Conservation (phyloP, 371 early-diverging fungal species). For the Capillidium rhysosporum region DNA sequence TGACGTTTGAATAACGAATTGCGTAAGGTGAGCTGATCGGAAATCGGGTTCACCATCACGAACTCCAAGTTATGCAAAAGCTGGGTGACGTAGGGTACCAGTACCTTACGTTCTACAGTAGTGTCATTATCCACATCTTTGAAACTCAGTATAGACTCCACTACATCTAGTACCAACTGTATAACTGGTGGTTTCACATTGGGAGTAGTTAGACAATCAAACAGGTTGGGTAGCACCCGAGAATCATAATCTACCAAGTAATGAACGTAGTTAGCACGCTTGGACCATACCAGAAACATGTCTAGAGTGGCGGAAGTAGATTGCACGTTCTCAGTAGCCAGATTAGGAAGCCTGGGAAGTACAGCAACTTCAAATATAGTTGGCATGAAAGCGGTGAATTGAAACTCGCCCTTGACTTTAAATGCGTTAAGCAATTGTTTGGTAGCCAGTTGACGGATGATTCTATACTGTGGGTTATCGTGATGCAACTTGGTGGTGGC, state of each 20-base stretch:
- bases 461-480: conserved; percentile 21
- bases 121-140: neutral
- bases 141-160: conserved; percentile 25
- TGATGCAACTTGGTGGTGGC: conserved; percentile 18
- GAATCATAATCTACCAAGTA: conserved; percentile 42
- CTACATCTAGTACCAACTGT: conserved; percentile 37
- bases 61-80: conserved; percentile 39
- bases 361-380: conserved; percentile 51
- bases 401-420: conserved; percentile 33
- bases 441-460: conserved; percentile 43
- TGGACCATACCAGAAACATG: conserved; percentile 59
- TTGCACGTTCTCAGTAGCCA: conserved; percentile 68
- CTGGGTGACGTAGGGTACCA: conserved; percentile 36
- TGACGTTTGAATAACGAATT: conserved; percentile 30
- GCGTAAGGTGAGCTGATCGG: conserved; percentile 6
- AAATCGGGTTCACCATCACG: conserved; percentile 18
- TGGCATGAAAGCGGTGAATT: conserved; percentile 51
- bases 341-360: conserved; percentile 36
- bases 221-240: conserved; percentile 36
- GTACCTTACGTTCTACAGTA: conserved; percentile 10
- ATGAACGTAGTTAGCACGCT: conserved; percentile 26
- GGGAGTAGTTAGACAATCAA: conserved; percentile 48
- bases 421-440: conserved; percentile 61
- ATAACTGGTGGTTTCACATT: conserved; percentile 50
- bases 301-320: conserved; percentile 54